These are phyloP conservation scores for Papiliotrema flavescens DNA, from an alignment of 1,284 basidiomycete species.

Conservation along the genomic window DNA sequence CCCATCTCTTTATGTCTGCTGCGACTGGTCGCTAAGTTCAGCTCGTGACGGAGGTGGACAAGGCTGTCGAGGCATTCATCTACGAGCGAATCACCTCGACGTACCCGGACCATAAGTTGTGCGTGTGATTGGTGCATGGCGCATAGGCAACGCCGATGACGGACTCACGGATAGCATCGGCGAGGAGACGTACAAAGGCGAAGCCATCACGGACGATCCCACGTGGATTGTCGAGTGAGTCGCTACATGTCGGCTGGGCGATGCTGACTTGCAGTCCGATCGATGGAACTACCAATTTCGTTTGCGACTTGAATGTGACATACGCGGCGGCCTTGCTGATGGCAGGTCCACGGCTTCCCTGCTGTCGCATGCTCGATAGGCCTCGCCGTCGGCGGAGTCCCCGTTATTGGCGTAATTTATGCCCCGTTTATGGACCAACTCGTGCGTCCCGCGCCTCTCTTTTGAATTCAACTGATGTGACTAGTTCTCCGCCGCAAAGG, in stretches of 20 bases:
- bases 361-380: slow-evolving; percentile 89
- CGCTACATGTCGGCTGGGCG: slow-evolving; percentile 54
- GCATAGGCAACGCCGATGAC: too few relatives aligned
- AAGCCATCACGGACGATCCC: slow-evolving; percentile 74
- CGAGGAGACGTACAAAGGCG: slow-evolving; percentile 76
- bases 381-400: slow-evolving; percentile 72
- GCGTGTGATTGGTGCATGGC: too few relatives aligned
- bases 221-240: slow-evolving; percentile 72
- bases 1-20: neutral
- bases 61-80: slow-evolving; percentile 83
- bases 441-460: slow-evolving; percentile 41
- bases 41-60: slow-evolving; percentile 95
- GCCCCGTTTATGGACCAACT: slow-evolving; percentile 87
- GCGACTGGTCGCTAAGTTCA: slow-evolving; percentile 6
- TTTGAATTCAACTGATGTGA: slow-evolving; percentile 4
- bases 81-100: slow-evolving; percentile 61
- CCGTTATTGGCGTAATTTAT: slow-evolving; percentile 84
- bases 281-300: slow-evolving; percentile 79
- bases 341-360: slow-evolving; percentile 60
- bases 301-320: slow-evolving; percentile 53
- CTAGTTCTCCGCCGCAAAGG: slow-evolving; percentile 74
- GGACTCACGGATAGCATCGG: slow-evolving; percentile 68
- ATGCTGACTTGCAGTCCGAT: slow-evolving; percentile 34
- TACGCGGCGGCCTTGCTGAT: neutral
- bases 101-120: slow-evolving; percentile 82